These are phyloP conservation scores for Eurotiales sp. DNA, from an alignment of 2,329 filamentous ascomycete genomes.

Conservation along the genomic window DNA sequence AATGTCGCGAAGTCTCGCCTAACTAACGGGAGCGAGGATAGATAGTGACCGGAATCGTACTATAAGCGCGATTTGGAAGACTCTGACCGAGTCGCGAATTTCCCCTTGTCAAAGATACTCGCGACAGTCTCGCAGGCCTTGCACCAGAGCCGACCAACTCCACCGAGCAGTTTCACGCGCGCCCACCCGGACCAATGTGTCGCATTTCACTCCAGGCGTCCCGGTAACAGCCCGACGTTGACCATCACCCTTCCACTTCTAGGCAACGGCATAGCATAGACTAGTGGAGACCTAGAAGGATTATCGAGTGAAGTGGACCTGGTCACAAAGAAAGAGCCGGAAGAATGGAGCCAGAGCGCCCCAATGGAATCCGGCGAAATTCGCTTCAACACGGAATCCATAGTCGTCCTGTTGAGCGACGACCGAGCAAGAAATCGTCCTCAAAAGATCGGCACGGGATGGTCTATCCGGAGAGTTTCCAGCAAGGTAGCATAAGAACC, in stretches of 20 bases:
- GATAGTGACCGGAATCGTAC: not conserved
- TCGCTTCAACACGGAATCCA: conserved; percentile 36
- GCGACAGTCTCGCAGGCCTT: not conserved
- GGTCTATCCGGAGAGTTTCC: conserved; percentile 45
- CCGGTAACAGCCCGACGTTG: conserved; percentile 30
- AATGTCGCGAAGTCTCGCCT: not conserved
- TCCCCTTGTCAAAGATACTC: not conserved
- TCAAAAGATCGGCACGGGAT: conserved; percentile 46
- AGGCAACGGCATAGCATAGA: conserved; percentile 25
- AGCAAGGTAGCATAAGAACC: conserved; percentile 42
- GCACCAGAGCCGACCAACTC: not conserved
- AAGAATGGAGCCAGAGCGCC: conserved; percentile 39
- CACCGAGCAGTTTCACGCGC: not conserved
- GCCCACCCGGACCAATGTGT: conserved; percentile 32
- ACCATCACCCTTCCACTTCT: conserved; percentile 30
- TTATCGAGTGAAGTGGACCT: not conserved
- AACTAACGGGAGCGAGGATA: not conserved
- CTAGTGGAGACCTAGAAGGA: not conserved
- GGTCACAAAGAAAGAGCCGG: not conserved
- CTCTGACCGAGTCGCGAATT: not conserved
- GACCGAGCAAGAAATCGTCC: conserved; percentile 46
- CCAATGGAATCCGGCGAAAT: conserved; percentile 39
- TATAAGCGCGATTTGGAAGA: conserved; percentile 1
- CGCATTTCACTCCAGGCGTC: conserved; percentile 37
- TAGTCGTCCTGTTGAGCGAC: conserved; percentile 40